Base-by-base conservation (phyloP, 2,329 filamentous ascomycete species). In the Cordyceps cicadae region DNA sequence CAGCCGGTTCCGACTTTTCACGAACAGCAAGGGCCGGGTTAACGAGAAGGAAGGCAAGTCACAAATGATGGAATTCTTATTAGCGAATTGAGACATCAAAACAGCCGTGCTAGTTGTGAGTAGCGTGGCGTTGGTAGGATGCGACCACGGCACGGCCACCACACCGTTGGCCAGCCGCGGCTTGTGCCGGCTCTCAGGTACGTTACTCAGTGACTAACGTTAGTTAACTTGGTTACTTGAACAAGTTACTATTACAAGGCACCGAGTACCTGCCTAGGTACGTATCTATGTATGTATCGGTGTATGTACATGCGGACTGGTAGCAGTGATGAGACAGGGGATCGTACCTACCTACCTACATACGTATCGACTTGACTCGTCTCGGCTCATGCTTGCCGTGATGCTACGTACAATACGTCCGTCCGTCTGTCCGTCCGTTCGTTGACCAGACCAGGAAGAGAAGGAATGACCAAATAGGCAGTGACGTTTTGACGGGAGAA, bases 1-100 rank as follows among this genome's bases (percentile, higher is more conserved):
- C 26, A 54, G 6, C 39, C 32, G 24, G 58, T 60, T 60, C 59
- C 59, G 59, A 60, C 21, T 60, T 60, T 60, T 60, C 24, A 53
- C 56, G 56, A 59, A 19, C 39, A 24, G 24, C 24, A 24, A 24
- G 24, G 24, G 24, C 11, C 14, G 15, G 24, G 17, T 3, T 19
- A 26, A 26, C 24, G 11, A 43, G 2, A 11, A 43, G 8, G 21
- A 26, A 19, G 24, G 15, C 17, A n/a, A 39, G 15, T 7, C 17
- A 32, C 3, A 17, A 48, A 55, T 19, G 52, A 46, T 48, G 17
- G 7, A 21, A 32, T 32, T 32, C 29, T 29, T 29, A 29, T 29
- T 29, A 29, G 29, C 29, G 29, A 29, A 29, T 29, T 29, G 29
- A 29, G 29, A 32, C 34, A 12, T 15, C 11, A 37, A 37, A 34